Base-by-base conservation (phyloP, 495 filamentous ascomycete species). In the Neurospora cerealis region DNA sequence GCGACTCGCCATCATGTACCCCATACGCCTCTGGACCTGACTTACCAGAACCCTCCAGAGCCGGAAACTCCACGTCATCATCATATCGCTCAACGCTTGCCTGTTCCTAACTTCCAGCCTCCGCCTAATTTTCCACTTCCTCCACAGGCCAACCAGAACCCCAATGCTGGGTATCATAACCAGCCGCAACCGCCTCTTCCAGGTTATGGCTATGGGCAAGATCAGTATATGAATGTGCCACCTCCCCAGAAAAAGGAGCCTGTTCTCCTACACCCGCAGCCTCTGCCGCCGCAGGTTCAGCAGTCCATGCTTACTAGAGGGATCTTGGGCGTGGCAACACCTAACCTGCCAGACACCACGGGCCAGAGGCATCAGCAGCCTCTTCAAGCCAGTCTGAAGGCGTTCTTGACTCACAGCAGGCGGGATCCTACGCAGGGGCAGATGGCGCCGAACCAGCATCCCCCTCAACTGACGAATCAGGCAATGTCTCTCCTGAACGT, bases 401-500 rank as follows among this genome's bases (percentile, higher is more conserved):
- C 54, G 54, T 66, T 66, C 32, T 34, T 66, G 24, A 54, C 5
- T 21, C 17, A 15, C 37, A 69, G 24, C 70, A 24, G 42, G 32
- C 36, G 54, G 19, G 19, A 36, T 28, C 86, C 87, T 71, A 80
- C 84, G 70, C 84, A 86, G 60, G 81, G 84, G 28, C 82, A 83
- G 39, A 78, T 83, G 46, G 42, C 17, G 32, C 71, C 69, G 8
- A 74, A 75, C 44, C 21, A 44, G 17, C 77, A 70, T n/a, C 40
- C 38, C 11, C 13, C 46, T 69, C 75, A 70, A 4, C 37, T 74
- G 77, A 80, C 83, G 10, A 86, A 83, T 46, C 91, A 93, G 78
- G 88, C 89, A 5, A 82, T 89, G 71, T 86, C 88, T 37, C 79
- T 93, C 7, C 80, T 93, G 62, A 90, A 87, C 77, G 85, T 89